phyloP scores from a whole-genome alignment of 2,329 filamentous ascomycete genomes.

The Colletotrichum abscissum region DNA sequence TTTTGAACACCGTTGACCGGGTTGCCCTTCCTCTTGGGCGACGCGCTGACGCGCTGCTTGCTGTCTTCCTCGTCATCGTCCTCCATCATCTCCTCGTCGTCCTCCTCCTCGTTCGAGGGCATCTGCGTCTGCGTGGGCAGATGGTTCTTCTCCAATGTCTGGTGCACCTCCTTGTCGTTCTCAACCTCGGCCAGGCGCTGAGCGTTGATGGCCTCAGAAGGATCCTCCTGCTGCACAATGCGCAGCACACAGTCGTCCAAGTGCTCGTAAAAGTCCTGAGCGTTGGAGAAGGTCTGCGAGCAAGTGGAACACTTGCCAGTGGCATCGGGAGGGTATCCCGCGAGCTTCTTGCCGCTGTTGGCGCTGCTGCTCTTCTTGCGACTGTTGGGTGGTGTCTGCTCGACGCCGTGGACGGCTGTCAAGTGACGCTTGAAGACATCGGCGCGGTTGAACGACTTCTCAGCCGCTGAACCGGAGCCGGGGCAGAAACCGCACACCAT shows the following conservation, averaged over 20 bases:
- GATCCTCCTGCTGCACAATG: conserved; percentile 78
- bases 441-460: conserved; percentile 95
- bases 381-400: conserved; percentile 92
- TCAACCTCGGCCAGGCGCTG: conserved; percentile 74
- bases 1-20: conserved; percentile 69
- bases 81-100: conserved; percentile 65
- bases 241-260: conserved; percentile 81
- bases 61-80: conserved; percentile 63
- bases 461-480: conserved; percentile 85
- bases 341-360: conserved; percentile 71
- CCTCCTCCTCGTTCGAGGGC: conserved; percentile 52
- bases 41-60: conserved; percentile 53
- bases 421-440: conserved; percentile 97
- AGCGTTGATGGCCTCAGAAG: conserved; percentile 75
- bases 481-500: conserved; percentile 98
- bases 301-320: conserved; percentile 98
- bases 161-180: conserved; percentile 70
- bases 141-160: conserved; percentile 73
- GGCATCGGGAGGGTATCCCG: conserved; percentile 78
- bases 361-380: conserved; percentile 72
- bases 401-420: conserved; percentile 89
- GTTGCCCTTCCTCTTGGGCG: conserved; percentile 67
- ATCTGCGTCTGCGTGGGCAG: conserved; percentile 59
- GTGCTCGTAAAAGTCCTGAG: conserved; percentile 99
- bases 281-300: conserved; percentile 88